Conservation (phyloP, 2,329 filamentous ascomycete species). For the Colletotrichum camelliae region DNA sequence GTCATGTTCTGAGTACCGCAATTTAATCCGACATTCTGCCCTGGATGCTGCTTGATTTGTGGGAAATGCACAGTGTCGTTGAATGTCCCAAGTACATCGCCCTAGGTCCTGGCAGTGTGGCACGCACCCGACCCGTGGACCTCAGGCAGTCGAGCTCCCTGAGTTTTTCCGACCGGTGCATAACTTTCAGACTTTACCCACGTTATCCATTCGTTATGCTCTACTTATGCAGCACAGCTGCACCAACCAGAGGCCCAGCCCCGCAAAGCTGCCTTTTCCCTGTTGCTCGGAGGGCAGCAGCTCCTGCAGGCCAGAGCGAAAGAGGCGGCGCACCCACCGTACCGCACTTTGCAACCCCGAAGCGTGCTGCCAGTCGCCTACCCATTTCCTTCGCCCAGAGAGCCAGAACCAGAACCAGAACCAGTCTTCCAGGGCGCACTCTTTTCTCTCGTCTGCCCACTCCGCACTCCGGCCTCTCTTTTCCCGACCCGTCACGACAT, state of each 20-base stretch:
- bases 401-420: neutral
- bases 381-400: constrained; percentile 16
- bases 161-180: neutral
- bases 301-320: constrained; percentile 15
- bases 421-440: constrained; percentile 13
- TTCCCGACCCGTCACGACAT: constrained; percentile 20
- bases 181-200: neutral
- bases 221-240: neutral
- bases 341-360: constrained; percentile 16
- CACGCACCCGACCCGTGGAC: neutral
- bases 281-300: constrained; percentile 6
- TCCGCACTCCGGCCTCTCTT: constrained; percentile 16
- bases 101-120: neutral
- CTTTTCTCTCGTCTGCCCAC: constrained; percentile 16
- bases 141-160: neutral
- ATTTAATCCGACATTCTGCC: neutral
- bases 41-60: neutral
- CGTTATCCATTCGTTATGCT: neutral
- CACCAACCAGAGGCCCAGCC: neutral
- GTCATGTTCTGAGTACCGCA: neutral
- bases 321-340: constrained; percentile 15
- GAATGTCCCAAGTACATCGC: neutral
- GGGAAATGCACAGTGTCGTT: neutral
- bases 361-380: constrained; percentile 17
- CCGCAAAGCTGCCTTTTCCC: constrained; percentile 8